Conservation (phyloP, 768 basidiomycete genomes). For the Leccinellum luteum region DNA sequence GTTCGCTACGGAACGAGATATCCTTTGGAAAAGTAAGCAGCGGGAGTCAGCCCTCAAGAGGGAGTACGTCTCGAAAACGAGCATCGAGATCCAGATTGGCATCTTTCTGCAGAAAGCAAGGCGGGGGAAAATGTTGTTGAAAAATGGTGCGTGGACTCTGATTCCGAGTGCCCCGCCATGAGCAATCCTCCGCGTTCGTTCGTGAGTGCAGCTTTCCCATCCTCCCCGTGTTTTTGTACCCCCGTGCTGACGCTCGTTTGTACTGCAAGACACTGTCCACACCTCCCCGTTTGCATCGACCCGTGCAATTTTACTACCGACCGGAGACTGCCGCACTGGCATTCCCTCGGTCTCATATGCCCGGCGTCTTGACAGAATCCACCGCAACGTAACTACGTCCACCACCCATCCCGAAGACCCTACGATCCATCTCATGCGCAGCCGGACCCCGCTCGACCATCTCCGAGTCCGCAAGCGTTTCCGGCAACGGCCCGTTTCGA, state of each 20-base stretch:
- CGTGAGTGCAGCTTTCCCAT: constrained; percentile 12
- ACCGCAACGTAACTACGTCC: background rate
- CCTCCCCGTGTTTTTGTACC: background rate
- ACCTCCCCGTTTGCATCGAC: constrained; percentile 9
- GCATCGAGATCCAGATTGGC: constrained; percentile 13
- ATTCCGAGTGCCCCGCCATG: constrained; percentile 13
- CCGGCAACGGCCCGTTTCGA: constrained; percentile 33
- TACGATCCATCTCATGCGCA: constrained; percentile 9
- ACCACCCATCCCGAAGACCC: constrained; percentile 2
- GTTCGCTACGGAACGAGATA: constrained; percentile 27
- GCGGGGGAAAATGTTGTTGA: constrained; percentile 25
- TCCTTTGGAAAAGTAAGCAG: constrained; percentile 19
- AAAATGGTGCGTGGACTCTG: constrained; percentile 32
- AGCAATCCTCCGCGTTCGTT: constrained; percentile 17
- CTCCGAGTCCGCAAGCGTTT: constrained; percentile 27
- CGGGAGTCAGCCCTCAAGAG: constrained; percentile 24
- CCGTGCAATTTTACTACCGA: constrained; percentile 20
- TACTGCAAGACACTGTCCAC: constrained; percentile 15
- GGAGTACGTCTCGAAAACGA: constrained; percentile 18
- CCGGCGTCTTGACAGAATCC: constrained; percentile 8
- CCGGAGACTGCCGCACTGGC: constrained; percentile 23
- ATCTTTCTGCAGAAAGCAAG: no score
- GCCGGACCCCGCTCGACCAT: constrained; percentile 20
- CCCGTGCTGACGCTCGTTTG: constrained; percentile 5
- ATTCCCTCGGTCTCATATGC: constrained; percentile 15